These are phyloP conservation scores for Sungouiozyma ichnusensis DNA, from an alignment of 805 yeast genomes.

Conservation along the genomic window DNA sequence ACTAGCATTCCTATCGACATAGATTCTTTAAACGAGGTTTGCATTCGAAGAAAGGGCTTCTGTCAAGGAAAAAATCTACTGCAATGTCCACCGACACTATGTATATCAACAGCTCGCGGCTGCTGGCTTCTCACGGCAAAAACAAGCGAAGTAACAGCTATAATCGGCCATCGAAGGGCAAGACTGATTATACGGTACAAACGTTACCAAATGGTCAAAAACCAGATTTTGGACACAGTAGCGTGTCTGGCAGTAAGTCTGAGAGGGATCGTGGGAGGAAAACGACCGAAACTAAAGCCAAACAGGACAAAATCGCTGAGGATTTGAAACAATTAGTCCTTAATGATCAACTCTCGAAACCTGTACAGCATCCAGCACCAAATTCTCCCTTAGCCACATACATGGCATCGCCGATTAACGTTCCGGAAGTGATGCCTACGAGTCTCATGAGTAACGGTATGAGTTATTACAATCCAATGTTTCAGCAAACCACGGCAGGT, in stretches of 20 bases:
- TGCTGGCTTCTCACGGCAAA: slow-evolving; percentile 19
- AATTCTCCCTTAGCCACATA: slow-evolving; percentile 7
- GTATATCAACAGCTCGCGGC: slow-evolving; percentile 25
- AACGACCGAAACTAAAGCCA: slow-evolving; percentile 1
- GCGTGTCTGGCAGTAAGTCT: not conserved
- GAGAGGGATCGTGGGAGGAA: not conserved
- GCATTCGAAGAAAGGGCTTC: no score
- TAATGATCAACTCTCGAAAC: not conserved
- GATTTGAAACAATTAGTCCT: slow-evolving; percentile 10
- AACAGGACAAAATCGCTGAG: slow-evolving; percentile 6
- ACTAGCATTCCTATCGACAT: no score
- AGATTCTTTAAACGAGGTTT: no score
- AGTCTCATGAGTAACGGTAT: slow-evolving; percentile 1
- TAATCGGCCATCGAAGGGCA: not conserved
- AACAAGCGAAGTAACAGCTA: slow-evolving; percentile 12
- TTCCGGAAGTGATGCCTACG: slow-evolving; percentile 8
- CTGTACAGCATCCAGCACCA: not conserved
- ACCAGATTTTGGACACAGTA: slow-evolving; percentile 24
- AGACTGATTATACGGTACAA: slow-evolving; percentile 11
- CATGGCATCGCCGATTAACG: slow-evolving; percentile 10
- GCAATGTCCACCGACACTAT: slow-evolving; percentile 26
- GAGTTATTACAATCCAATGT: not conserved
- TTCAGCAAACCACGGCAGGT: not conserved
- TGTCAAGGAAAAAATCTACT: no score
- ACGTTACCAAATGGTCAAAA: slow-evolving; percentile 25